These are phyloP conservation scores for Thermothelomyces thermophilus DNA, from an alignment of 2,329 filamentous ascomycete species.

Conservation along the genomic window DNA sequence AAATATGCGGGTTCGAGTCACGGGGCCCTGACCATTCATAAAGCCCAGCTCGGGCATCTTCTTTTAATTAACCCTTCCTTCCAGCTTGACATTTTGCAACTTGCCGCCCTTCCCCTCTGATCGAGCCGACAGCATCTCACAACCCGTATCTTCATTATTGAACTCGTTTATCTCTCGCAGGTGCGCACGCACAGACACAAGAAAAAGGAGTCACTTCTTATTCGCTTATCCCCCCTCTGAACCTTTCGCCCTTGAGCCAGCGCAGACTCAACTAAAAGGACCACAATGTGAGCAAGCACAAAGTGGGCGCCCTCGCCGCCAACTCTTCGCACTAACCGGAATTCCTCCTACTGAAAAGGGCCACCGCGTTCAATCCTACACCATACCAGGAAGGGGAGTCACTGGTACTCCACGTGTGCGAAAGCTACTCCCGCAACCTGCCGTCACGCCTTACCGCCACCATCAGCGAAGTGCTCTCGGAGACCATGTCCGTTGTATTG, in stretches of 20 bases:
- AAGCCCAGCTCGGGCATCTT: no score
- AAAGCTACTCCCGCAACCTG: conserved; percentile 6
- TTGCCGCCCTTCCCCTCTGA: no score
- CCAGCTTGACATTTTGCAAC: no score
- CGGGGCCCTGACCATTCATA: no score
- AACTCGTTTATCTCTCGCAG: no score
- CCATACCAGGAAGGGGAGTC: neutral
- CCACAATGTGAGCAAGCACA: neutral
- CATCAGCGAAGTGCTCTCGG: conserved; percentile 5
- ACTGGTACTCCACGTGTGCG: conserved; percentile 3
- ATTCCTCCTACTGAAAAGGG: neutral
- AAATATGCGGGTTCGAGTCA: no score
- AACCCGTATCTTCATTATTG: no score
- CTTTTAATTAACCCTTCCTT: no score
- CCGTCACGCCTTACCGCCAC: conserved; percentile 7
- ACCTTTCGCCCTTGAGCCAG: neutral
- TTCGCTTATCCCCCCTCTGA: no score
- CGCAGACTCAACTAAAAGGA: neutral
- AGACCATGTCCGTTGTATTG: conserved; percentile 11
- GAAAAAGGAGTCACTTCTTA: no score
- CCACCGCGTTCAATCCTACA: conserved; percentile 1
- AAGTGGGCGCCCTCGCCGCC: neutral
- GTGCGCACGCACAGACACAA: no score
- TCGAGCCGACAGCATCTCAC: no score
- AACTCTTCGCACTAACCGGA: neutral